Evolutionary conservation across 345 rosid genomes (phyloP).

Genomic region (Luvunga scandens): DNA sequence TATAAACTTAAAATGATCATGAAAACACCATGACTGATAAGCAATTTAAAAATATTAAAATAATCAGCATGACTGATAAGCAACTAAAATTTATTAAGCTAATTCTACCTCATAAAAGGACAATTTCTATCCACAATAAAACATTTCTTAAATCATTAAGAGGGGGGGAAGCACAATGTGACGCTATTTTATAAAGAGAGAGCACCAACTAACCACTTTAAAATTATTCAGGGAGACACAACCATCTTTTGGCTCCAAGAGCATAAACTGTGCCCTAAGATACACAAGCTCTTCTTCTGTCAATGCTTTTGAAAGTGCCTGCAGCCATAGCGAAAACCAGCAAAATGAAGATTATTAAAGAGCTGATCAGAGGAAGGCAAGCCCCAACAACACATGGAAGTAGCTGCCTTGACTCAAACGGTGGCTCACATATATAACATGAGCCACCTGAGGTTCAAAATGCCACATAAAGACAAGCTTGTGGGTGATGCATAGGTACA

Average conservation of each 20-base stretch:
- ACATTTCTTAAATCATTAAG: background rate
- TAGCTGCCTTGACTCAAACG: background rate
- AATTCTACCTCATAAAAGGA: background rate
- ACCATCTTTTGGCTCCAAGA: conserved; percentile 84
- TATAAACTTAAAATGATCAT: conserved; percentile 6
- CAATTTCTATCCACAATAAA: background rate
- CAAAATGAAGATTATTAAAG: conserved; percentile 3
- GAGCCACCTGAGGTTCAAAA: background rate
- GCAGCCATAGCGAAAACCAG: conserved; percentile 18
- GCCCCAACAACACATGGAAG: background rate
- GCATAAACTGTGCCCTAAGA: conserved; percentile 73
- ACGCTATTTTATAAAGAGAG: background rate
- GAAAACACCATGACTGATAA: background rate
- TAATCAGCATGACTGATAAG: background rate
- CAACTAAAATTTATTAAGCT: background rate
- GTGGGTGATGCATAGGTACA: background rate
- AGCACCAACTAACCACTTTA: conserved; percentile 48
- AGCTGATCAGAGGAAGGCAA: background rate
- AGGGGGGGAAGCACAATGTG: too few relatives aligned
- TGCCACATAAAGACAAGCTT: background rate
- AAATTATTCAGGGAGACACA: conserved; percentile 70
- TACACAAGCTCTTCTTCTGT: conserved; percentile 77
- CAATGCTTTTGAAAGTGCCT: conserved; percentile 95
- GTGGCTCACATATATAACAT: background rate
- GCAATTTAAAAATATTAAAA: background rate